phyloP scores from a whole-genome alignment of 495 filamentous ascomycete genomes.

The Aspergillus panamensis region DNA sequence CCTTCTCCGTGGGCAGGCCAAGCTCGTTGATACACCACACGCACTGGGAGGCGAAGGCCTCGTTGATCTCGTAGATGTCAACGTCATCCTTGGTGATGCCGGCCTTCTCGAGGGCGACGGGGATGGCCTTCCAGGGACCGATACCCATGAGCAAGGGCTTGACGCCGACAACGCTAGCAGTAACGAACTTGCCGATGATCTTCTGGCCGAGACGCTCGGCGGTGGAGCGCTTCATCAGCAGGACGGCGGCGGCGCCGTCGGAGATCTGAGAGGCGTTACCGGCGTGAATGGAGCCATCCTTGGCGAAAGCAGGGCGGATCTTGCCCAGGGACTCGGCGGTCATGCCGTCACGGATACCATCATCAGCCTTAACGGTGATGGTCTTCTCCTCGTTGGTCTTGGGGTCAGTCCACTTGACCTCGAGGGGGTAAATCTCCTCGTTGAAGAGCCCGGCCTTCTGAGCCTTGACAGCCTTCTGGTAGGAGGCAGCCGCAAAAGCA shows the following conservation, averaged over 20 bases:
- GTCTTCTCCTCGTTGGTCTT: conserved; percentile 85
- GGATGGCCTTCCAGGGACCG: conserved; percentile 94
- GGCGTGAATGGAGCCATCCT: conserved; percentile 89
- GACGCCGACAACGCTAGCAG: conserved; percentile 81
- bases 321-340: conserved; percentile 82
- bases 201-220: conserved; percentile 83
- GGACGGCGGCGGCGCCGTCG: conserved; percentile 91
- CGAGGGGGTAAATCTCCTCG: conserved; percentile 85
- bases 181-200: conserved; percentile 87
- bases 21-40: conserved; percentile 91
- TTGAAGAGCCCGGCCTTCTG: conserved; percentile 88
- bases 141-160: conserved; percentile 93
- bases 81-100: conserved; percentile 87
- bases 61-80: conserved; percentile 98
- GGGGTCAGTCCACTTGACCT: conserved; percentile 79
- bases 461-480: conserved; percentile 82
- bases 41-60: conserved; percentile 95
- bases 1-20: conserved; percentile 68
- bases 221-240: conserved; percentile 92
- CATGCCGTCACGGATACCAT: conserved; percentile 82
- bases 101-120: conserved; percentile 81
- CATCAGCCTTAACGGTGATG: conserved; percentile 80
- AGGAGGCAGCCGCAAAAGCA: conserved; percentile 81
- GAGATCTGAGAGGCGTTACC: conserved; percentile 95
- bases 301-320: conserved; percentile 88